Evolutionary conservation across 2,329 filamentous ascomycete genomes (phyloP).

Genomic region (Fusarium temperatum): DNA sequence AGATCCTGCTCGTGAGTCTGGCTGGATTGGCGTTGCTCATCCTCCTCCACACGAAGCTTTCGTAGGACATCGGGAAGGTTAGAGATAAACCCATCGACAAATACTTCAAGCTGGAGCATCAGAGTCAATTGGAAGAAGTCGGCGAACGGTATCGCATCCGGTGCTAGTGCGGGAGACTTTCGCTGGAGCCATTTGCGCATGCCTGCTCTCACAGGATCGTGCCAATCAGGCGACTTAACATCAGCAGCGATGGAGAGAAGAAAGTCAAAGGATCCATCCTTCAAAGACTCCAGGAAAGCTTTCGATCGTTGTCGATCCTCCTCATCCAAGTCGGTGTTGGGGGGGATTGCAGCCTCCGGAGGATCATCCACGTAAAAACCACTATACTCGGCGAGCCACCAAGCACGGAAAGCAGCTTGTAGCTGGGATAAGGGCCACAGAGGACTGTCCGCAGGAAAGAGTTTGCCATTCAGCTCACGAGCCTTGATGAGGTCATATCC

Average conservation of each 20-base stretch:
- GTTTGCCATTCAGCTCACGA: slow-evolving; percentile 72
- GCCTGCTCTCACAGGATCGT: slow-evolving; percentile 84
- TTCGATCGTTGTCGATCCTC: slow-evolving; percentile 78
- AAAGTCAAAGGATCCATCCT: slow-evolving; percentile 93
- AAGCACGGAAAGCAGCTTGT: slow-evolving; percentile 79
- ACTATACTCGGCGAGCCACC: slow-evolving; percentile 95
- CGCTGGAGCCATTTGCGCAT: slow-evolving; percentile 85
- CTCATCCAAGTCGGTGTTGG: slow-evolving; percentile 70
- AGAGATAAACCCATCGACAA: slow-evolving; percentile 91
- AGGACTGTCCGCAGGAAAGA: slow-evolving; percentile 74
- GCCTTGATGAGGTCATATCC: slow-evolving; percentile 73
- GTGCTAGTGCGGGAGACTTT: slow-evolving; percentile 74
- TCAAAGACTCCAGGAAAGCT: slow-evolving; percentile 78
- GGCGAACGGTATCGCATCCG: slow-evolving; percentile 75
- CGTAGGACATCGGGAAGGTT: slow-evolving; percentile 94
- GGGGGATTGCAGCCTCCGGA: slow-evolving; percentile 63
- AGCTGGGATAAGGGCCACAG: slow-evolving; percentile 79
- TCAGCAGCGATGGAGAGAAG: slow-evolving; percentile 86
- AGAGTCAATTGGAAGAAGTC: slow-evolving; percentile 76
- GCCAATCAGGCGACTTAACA: slow-evolving; percentile 82
- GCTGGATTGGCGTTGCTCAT: slow-evolving; percentile 80
- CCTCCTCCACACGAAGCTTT: slow-evolving; percentile 86
- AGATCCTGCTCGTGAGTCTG: slow-evolving; percentile 73
- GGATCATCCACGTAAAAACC: slow-evolving; percentile 84
- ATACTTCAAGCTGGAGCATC: slow-evolving; percentile 84